These are phyloP conservation scores for Starmerella davenportii DNA, from an alignment of 805 yeast genomes.

Conservation along the genomic window DNA sequence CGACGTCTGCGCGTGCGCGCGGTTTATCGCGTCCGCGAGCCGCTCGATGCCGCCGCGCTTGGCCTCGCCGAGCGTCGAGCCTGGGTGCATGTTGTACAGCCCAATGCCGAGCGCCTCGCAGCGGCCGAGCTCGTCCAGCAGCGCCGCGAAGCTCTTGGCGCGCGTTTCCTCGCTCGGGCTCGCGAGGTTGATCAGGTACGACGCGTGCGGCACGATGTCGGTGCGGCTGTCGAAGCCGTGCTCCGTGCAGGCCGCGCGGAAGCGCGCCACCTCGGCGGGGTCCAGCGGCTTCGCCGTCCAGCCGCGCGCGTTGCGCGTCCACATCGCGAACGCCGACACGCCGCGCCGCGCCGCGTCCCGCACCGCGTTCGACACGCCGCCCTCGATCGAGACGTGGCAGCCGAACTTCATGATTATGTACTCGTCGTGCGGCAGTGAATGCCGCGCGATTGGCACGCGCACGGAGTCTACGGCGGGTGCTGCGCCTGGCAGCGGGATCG, in stretches of 20 bases:
- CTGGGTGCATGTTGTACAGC: slow-evolving; percentile 72
- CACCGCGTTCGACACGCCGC: slow-evolving; percentile 59
- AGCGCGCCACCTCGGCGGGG: slow-evolving; percentile 47
- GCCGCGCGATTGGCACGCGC: too few relatives aligned
- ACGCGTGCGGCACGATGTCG: slow-evolving; percentile 85
- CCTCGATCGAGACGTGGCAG: slow-evolving; percentile 73
- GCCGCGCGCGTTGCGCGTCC: slow-evolving; percentile 72
- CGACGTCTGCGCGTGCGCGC: slow-evolving; percentile 51
- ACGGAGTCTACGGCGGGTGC: too few relatives aligned
- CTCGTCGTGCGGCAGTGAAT: too few relatives aligned
- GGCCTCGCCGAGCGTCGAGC: slow-evolving; percentile 64
- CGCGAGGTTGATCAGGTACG: slow-evolving; percentile 81
- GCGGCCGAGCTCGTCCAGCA: slow-evolving; percentile 69
- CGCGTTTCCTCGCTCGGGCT: slow-evolving; percentile 74
- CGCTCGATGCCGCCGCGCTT: slow-evolving; percentile 44
- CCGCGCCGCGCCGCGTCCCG: slow-evolving; percentile 37
- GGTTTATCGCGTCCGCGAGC: slow-evolving; percentile 64
- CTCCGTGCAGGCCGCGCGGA: slow-evolving; percentile 42
- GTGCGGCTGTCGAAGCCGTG: slow-evolving; percentile 30
- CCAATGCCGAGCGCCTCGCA: slow-evolving; percentile 79
- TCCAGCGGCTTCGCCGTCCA: slow-evolving; percentile 75
- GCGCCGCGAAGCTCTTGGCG: slow-evolving; percentile 53
- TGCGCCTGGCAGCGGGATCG: too few relatives aligned
- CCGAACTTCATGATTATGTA: slow-evolving; percentile 38
- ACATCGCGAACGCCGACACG: slow-evolving; percentile 76